Conservation (phyloP, 352 stramenopile genomes). For the Aphanomyces stellatus region DNA sequence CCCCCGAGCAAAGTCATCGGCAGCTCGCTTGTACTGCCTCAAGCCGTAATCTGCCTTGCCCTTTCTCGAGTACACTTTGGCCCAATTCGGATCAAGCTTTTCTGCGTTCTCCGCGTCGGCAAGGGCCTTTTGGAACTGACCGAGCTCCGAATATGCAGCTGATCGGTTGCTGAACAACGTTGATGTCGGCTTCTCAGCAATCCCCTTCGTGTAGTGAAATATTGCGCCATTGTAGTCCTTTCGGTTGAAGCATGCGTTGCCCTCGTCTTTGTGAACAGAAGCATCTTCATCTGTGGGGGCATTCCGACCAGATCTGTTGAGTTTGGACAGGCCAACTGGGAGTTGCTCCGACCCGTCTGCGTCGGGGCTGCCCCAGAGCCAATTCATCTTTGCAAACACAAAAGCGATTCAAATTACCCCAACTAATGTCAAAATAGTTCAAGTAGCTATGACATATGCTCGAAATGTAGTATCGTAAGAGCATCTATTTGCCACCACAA, state of each 20-base stretch:
- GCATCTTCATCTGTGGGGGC: constrained; percentile 50
- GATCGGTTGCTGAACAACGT: constrained; percentile 77
- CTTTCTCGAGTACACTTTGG: constrained; percentile 58
- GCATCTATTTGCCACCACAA: too few species aligned
- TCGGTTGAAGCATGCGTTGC: constrained; percentile 55
- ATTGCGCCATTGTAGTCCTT: constrained; percentile 46
- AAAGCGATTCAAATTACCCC: too few species aligned
- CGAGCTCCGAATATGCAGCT: constrained; percentile 56
- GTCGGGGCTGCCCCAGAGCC: constrained; percentile 8
- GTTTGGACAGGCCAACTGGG: constrained; percentile 11
- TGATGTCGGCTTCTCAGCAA: constrained; percentile 40
- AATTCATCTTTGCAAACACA: too few species aligned
- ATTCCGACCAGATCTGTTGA: constrained; percentile 35
- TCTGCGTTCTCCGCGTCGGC: constrained; percentile 16
- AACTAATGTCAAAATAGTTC: too few species aligned
- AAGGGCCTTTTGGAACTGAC: constrained; percentile 19
- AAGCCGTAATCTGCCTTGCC: constrained; percentile 71
- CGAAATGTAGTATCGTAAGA: too few species aligned
- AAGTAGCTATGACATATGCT: too few species aligned
- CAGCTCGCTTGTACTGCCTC: constrained; percentile 49
- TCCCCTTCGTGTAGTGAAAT: constrained; percentile 52
- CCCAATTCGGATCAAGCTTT: constrained; percentile 16
- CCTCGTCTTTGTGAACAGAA: constrained; percentile 53
- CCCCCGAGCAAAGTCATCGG: constrained; percentile 62
- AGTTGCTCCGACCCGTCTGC: constrained; percentile 9